phyloP scores from a whole-genome alignment of 768 basidiomycete genomes.

The Phylloporus scabripes region DNA sequence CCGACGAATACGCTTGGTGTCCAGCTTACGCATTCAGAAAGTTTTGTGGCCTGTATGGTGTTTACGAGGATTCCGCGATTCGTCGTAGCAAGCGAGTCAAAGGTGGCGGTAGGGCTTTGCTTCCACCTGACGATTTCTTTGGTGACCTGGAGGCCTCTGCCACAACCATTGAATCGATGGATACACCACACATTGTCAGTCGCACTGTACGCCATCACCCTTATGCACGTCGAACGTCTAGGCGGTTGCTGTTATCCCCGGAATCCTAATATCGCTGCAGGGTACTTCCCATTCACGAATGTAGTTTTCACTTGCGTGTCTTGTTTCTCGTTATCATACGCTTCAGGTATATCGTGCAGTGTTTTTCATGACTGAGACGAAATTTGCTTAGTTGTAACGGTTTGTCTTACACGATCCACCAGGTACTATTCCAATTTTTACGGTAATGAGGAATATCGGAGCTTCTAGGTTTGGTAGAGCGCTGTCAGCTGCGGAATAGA shows the following conservation, averaged over 20 bases:
- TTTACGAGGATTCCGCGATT: not conserved
- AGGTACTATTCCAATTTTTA: not conserved
- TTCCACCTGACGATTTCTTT: conserved; percentile 17
- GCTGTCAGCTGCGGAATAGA: not conserved
- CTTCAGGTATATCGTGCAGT: not conserved
- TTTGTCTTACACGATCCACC: not conserved
- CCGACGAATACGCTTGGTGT: conserved; percentile 5
- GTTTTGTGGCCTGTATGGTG: not conserved
- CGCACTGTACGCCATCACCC: conserved; percentile 14
- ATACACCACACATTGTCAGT: conserved; percentile 15
- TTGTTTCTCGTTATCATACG: not conserved
- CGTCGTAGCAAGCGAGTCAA: conserved; percentile 9
- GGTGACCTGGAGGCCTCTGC: not conserved
- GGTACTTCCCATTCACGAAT: not conserved
- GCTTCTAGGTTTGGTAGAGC: not conserved
- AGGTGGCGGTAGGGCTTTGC: conserved; percentile 3
- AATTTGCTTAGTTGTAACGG: not conserved
- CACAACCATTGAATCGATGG: not conserved
- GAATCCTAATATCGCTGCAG: conserved; percentile 2
- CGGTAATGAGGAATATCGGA: not conserved
- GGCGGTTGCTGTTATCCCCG: conserved; percentile 15
- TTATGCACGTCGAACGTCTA: conserved; percentile 13
- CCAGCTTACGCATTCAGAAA: not conserved
- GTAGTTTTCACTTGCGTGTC: not conserved
- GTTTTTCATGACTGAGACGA: not conserved